Evolutionary conservation across 192 early-diverging fungal genomes (phyloP).

Genomic region (Coemansia sp.): DNA sequence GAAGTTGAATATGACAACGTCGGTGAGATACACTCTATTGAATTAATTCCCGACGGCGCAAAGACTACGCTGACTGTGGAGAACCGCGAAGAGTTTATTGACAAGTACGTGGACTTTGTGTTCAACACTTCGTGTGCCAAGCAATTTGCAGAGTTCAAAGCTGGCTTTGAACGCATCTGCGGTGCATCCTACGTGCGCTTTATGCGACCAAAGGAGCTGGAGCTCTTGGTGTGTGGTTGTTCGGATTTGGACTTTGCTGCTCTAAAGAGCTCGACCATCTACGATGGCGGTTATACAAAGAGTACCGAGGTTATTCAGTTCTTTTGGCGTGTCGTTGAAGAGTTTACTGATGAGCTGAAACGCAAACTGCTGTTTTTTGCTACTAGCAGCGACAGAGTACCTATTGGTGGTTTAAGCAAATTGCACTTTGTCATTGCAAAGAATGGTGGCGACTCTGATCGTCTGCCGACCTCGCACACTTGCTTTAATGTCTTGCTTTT

Average conservation of each 20-base stretch:
- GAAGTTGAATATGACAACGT: conserved; percentile 69
- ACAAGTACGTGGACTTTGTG: conserved; percentile 74
- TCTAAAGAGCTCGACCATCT: conserved; percentile 71
- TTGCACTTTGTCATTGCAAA: conserved; percentile 82
- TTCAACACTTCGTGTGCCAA: conserved; percentile 65
- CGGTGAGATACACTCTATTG: conserved; percentile 59
- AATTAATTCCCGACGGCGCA: conserved; percentile 65
- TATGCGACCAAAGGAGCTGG: conserved; percentile 86
- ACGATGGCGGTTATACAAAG: conserved; percentile 78
- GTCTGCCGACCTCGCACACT: conserved; percentile 88
- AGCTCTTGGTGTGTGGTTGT: conserved; percentile 83
- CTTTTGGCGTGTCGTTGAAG: conserved; percentile 87
- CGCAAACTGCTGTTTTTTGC: conserved; percentile 85
- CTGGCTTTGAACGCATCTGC: conserved; percentile 67
- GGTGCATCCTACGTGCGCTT: conserved; percentile 53
- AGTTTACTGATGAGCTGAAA: conserved; percentile 78
- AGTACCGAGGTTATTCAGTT: conserved; percentile 62
- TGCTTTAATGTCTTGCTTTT: conserved; percentile 90
- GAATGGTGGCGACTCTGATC: conserved; percentile 80
- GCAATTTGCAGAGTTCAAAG: conserved; percentile 75
- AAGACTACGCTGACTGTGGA: conserved; percentile 60
- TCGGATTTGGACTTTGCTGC: conserved; percentile 80
- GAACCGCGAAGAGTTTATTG: conserved; percentile 81
- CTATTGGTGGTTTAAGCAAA: conserved; percentile 81
- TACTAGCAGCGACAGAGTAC: conserved; percentile 88